Percentiles rank a stretch among this genome's conserved stretches.
Conservation (phyloP, 768 basidiomycete genomes). For the Brasilioporus rufonigricans region DNA sequence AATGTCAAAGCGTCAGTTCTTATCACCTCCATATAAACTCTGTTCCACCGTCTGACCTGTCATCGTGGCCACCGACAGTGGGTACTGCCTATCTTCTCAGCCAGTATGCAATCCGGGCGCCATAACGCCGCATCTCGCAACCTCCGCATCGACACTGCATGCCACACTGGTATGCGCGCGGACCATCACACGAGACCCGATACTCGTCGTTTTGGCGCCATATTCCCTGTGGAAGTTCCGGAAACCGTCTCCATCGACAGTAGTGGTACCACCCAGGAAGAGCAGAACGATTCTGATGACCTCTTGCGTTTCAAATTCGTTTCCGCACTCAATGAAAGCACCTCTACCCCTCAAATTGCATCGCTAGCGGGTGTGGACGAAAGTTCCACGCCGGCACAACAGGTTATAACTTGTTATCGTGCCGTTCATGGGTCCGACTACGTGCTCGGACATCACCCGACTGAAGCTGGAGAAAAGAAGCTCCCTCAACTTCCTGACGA, state of each 20-base stretch:
- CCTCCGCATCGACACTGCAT: not conserved
- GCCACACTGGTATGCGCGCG: not conserved
- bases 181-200: conserved; percentile 8
- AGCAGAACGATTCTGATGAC: conserved; percentile 9
- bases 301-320: conserved; percentile 12
- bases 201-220: conserved; percentile 27
- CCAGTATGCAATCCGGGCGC: conserved; percentile 11
- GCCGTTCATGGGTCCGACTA: conserved; percentile 6
- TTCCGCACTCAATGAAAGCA: not conserved
- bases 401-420: conserved; percentile 19
- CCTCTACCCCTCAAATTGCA: not conserved
- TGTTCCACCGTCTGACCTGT: not conserved
- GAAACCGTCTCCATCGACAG: conserved; percentile 3
- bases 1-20: conserved; percentile 26
- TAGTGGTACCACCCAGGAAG: conserved; percentile 11
- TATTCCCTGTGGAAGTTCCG: conserved; percentile 17
- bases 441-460: not conserved
- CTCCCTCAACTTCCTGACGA: conserved; percentile 23
- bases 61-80: conserved; percentile 4
- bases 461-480: conserved; percentile 13
- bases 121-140: conserved; percentile 3
- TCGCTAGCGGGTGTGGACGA: conserved; percentile 3
- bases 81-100: not conserved
- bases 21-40: conserved; percentile 18
- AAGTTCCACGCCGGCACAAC: conserved; percentile 17